Conservation (phyloP, 306 rosid species). For the Luffa aegyptiaca region DNA sequence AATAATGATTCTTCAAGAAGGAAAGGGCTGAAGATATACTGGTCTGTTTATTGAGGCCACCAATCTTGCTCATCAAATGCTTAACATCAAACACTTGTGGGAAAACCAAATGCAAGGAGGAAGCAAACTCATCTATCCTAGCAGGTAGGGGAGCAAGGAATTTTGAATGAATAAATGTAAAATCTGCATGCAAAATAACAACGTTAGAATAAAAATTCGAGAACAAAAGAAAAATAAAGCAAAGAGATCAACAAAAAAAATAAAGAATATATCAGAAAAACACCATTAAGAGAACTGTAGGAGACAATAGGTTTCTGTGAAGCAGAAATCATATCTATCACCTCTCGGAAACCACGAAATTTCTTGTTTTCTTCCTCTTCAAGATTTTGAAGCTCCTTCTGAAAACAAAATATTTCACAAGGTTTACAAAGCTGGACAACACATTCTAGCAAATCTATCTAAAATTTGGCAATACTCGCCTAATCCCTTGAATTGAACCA, state of each 20-base stretch:
- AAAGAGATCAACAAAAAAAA: slow-evolving; percentile 15
- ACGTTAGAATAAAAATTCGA: slow-evolving; percentile 17
- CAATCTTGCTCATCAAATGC: slow-evolving; percentile 56
- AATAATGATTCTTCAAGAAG: slow-evolving; percentile 50
- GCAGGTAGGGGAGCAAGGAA: slow-evolving; percentile 65
- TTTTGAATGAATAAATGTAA: slow-evolving; percentile 64
- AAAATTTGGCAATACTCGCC: neutral
- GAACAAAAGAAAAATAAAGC: neutral
- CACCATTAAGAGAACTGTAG: slow-evolving; percentile 76
- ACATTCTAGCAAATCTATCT: neutral
- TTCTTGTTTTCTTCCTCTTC: slow-evolving; percentile 65
- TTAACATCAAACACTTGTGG: slow-evolving; percentile 49
- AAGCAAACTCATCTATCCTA: slow-evolving; percentile 49
- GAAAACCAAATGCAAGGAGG: slow-evolving; percentile 43
- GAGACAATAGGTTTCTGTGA: slow-evolving; percentile 93
- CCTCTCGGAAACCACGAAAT: slow-evolving; percentile 83
- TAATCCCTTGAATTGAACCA: neutral
- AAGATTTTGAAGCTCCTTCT: slow-evolving; percentile 47
- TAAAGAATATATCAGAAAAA: slow-evolving; percentile 35
- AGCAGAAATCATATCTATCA: slow-evolving; percentile 94
- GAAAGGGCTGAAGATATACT: slow-evolving; percentile 53
- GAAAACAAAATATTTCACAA: slow-evolving; percentile 13
- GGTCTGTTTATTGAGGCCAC: slow-evolving; percentile 39
- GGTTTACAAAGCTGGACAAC: neutral
- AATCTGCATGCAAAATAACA: slow-evolving; percentile 45